Percentiles rank a stretch among this genome's conserved stretches.
phyloP scores from a whole-genome alignment of 164 flowering plant species.

The Umbilicus rupestris region DNA sequence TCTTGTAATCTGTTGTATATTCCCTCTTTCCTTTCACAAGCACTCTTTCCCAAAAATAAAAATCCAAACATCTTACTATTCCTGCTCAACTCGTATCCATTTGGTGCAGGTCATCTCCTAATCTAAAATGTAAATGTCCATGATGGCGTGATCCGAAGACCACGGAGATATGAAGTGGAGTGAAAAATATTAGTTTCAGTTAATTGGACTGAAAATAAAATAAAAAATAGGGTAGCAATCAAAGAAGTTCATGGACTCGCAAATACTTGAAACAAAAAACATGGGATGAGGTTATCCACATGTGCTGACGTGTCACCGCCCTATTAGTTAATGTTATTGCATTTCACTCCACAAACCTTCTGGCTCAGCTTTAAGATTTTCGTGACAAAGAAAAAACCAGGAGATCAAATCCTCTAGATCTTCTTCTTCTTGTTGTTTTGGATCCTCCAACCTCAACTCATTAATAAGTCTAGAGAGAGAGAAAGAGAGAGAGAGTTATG shows the following conservation, averaged over 20 bases:
- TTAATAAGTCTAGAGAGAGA: not conserved
- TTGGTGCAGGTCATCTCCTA: no score
- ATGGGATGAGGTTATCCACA: conserved; percentile 6
- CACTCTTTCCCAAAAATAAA: no score
- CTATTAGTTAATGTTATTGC: conserved; percentile 3
- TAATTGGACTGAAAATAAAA: no score
- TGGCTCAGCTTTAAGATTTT: not conserved
- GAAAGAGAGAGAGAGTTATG: conserved; percentile 21
- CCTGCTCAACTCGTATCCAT: no score
- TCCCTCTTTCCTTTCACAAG: no score
- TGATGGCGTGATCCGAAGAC: no score
- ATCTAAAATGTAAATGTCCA: no score
- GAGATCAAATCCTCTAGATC: not conserved
- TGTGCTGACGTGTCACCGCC: not conserved
- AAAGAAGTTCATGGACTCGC: not conserved
- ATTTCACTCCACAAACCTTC: conserved; percentile 2
- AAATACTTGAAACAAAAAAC: not conserved
- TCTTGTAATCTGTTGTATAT: no score
- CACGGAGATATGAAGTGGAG: no score
- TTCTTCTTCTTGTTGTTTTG: not conserved
- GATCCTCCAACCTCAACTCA: not conserved
- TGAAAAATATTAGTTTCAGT: no score
- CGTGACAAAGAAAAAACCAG: not conserved
- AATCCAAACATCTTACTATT: no score
- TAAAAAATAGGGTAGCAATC: not conserved